A percentile compares a stretch with the other conserved stretches of the same genome.
These are phyloP conservation scores for Xylariaceae sp. DNA, from an alignment of 2,329 filamentous ascomycete species.

Conservation along the genomic window DNA sequence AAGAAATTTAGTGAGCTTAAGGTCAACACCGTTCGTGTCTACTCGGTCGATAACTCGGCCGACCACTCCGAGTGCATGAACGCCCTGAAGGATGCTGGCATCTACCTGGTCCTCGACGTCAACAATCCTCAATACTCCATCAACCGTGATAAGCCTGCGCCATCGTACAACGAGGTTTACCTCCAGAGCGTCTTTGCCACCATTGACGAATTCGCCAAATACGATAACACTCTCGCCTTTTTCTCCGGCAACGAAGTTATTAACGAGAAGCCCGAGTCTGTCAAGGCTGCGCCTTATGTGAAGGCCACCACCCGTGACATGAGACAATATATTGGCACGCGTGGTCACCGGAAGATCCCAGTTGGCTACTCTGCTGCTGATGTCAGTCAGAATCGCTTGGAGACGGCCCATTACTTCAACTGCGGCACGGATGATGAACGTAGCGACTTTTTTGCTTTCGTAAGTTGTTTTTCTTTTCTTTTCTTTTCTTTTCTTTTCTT, in stretches of 20 bases:
- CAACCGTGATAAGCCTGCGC: slow-evolving; percentile 72
- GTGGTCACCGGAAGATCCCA: slow-evolving; percentile 66
- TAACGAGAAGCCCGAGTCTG: slow-evolving; percentile 66
- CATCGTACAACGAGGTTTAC: slow-evolving; percentile 86
- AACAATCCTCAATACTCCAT: slow-evolving; percentile 89
- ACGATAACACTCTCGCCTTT: slow-evolving; percentile 85
- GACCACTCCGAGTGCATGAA: slow-evolving; percentile 87
- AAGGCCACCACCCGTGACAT: slow-evolving; percentile 81
- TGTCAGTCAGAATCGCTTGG: slow-evolving; percentile 79
- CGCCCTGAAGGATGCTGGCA: slow-evolving; percentile 76
- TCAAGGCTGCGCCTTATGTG: slow-evolving; percentile 70
- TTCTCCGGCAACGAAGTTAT: slow-evolving; percentile 84
- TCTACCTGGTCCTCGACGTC: slow-evolving; percentile 90
- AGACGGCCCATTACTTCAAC: slow-evolving; percentile 92
- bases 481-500: slow-evolving; percentile 53
- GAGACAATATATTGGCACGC: slow-evolving; percentile 67
- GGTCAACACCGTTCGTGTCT: slow-evolving; percentile 89
- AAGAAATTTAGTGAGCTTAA: slow-evolving; percentile 81
- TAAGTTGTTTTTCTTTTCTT: slow-evolving; percentile 24
- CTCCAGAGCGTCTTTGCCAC: slow-evolving; percentile 85
- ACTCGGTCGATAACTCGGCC: slow-evolving; percentile 85
- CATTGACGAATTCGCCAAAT: slow-evolving; percentile 79
- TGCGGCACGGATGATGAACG: slow-evolving; percentile 83
- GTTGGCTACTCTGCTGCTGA: slow-evolving; percentile 80
- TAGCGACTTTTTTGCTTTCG: slow-evolving; percentile 84